phyloP scores from a whole-genome alignment of 495 filamentous ascomycete genomes.

The Cercophora samala region DNA sequence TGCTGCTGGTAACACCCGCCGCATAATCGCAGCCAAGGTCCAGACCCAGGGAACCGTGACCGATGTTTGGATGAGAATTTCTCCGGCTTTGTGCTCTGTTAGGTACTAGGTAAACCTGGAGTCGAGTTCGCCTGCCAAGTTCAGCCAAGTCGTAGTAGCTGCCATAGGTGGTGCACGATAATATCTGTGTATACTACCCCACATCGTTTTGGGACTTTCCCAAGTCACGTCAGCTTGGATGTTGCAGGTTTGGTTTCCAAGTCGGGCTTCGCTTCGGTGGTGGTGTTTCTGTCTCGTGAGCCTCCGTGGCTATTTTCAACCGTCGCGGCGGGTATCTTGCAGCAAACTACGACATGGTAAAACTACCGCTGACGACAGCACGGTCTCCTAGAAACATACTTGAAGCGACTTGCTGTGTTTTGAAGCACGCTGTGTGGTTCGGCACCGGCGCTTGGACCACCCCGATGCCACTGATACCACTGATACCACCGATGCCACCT shows the following conservation, averaged over 20 bases:
- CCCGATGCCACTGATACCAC: neutral
- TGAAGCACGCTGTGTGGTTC: conserved; percentile 17
- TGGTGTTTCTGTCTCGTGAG: neutral
- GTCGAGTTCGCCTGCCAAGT: too few relatives aligned
- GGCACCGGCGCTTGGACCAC: conserved; percentile 11
- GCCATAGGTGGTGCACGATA: too few relatives aligned
- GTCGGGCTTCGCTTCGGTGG: neutral
- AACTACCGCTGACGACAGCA: neutral
- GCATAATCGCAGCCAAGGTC: conserved; percentile 7
- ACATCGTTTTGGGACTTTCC: neutral
- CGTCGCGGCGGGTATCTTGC: conserved; percentile 4
- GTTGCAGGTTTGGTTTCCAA: neutral
- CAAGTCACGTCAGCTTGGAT: neutral
- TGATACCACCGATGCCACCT: neutral
- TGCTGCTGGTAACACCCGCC: conserved; percentile 1
- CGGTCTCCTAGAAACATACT: conserved; percentile 9
- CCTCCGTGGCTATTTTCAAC: conserved; percentile 5
- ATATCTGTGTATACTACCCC: neutral
- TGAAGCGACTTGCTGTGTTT: conserved; percentile 13
- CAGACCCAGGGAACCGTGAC: conserved; percentile 8
- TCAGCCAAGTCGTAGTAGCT: too few relatives aligned
- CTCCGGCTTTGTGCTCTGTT: conserved; percentile 8
- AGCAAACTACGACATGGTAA: neutral
- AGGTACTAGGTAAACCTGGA: too few relatives aligned
- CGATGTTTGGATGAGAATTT: conserved; percentile 19